Evolutionary conservation across 108 stramenopile genomes (phyloP), one percentile per base, ranked within the genome.

Genomic region (Thalassiosira profunda): DNA sequence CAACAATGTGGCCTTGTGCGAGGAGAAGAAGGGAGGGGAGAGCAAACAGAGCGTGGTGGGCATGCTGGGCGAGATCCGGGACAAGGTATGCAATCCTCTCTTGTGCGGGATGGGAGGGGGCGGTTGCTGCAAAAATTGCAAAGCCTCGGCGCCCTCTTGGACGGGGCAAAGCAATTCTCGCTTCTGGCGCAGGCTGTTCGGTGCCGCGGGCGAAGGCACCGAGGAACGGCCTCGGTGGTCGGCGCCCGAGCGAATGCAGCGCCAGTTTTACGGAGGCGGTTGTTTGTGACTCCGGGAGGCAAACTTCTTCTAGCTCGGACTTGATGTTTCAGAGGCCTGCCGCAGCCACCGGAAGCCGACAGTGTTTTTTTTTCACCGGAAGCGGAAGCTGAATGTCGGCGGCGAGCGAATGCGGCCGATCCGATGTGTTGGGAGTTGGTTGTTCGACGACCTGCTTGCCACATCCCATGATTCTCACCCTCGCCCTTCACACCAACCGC

Each of bases 1-100:
- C 46, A 47, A 12, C 29, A 5, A 26, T 34, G 43, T 28, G 44
- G 46, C 60, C 44, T 43, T 38, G 43, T 61, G 60, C 31, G 62
- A 63, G 8, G 46, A 24, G 15, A 47, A 47, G 30, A 47, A 63
- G 15, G 45, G 48, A 28, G 42, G n/a, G n/a, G n/a, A n/a, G n/a
- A n/a, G n/a, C n/a, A n/a, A n/a, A n/a, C n/a, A 48, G 44, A 63
- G 41, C 33, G 46, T 63, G 23, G 21, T 63, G 17, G 44, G 26
- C 21, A 47, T 63, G 62, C 36, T 63, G 62, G 42, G 46, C 33
- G 62, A 63, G 20, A 63, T 63, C 48, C 62, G 48, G 43, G 25
- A 45, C 30, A 63, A 45, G 62, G 62, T 63, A 33, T 18, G 62
- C 48, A n/a, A 4, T 63, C 12, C 10, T 58, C 5, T 55, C 38